These are phyloP conservation scores for Barnettozyma pratensis DNA, from an alignment of 805 yeast genomes.

Conservation along the genomic window DNA sequence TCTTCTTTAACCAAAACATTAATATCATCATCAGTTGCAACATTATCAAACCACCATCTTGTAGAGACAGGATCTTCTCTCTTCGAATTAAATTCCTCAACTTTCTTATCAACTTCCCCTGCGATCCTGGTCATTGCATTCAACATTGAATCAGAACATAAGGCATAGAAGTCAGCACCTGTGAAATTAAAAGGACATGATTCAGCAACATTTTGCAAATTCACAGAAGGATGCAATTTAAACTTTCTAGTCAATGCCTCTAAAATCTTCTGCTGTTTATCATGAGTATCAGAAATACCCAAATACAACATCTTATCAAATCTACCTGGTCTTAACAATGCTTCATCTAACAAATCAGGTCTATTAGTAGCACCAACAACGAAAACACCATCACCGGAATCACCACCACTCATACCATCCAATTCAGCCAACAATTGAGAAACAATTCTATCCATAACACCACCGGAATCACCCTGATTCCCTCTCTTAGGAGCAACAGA, in stretches of 20 bases:
- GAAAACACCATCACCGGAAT: conserved; percentile 78
- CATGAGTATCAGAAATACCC: conserved; percentile 89
- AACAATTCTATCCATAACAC: conserved; percentile 98
- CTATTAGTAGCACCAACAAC: conserved; percentile 99
- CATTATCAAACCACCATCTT: conserved; percentile 87
- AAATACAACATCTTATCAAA: conserved; percentile 92
- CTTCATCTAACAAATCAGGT: conserved; percentile 93
- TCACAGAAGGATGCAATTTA: conserved; percentile 52
- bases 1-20: conserved; percentile 61
- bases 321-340: conserved; percentile 87
- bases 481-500: conserved; percentile 99
- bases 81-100: conserved; percentile 44
- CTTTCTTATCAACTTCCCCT: conserved; percentile 60
- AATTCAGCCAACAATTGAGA: conserved; percentile 91
- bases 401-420: conserved; percentile 91
- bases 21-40: conserved; percentile 62
- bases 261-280: conserved; percentile 78
- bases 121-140: conserved; percentile 95
- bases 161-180: conserved; percentile 96
- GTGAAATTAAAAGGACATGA: conserved; percentile 86
- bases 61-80: conserved; percentile 46
- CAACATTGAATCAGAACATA: conserved; percentile 92
- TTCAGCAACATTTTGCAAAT: conserved; percentile 53
- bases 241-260: conserved; percentile 88
- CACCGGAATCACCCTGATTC: conserved; percentile 97